Evolutionary conservation across 129 eudicot species (phyloP).

Genomic region (Lactuca sativa): DNA sequence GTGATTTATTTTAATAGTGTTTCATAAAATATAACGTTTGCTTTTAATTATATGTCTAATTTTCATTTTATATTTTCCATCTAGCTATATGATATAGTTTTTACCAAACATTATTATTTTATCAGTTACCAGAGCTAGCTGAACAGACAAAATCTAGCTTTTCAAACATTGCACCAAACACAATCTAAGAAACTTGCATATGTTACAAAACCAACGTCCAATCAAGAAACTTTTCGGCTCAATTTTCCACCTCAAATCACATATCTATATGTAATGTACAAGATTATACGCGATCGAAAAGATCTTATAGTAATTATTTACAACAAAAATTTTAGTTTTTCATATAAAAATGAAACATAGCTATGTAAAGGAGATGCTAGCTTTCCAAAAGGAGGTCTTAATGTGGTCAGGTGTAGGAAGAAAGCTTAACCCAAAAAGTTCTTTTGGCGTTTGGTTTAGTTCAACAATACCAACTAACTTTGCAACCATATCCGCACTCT

Average conservation of each 20-base stretch:
- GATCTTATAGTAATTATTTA: slow-evolving; percentile 3
- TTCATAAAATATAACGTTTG: too few relatives aligned
- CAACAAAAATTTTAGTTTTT: background rate
- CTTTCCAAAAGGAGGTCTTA: slow-evolving; percentile 52
- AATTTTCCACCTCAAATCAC: background rate
- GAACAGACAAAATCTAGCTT: too few relatives aligned
- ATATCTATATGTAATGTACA: background rate
- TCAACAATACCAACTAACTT: slow-evolving; percentile 56
- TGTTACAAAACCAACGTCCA: too few relatives aligned
- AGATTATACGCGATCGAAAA: background rate
- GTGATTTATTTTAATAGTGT: too few relatives aligned
- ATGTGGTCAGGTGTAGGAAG: slow-evolving; percentile 24
- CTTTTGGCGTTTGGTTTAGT: slow-evolving; percentile 46
- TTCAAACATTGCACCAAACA: too few relatives aligned
- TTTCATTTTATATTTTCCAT: too few relatives aligned
- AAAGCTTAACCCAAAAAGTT: slow-evolving; percentile 70
- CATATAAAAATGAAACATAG: background rate
- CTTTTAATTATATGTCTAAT: too few relatives aligned
- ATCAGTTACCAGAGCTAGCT: too few relatives aligned
- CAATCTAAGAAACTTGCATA: too few relatives aligned
- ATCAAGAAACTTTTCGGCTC: background rate
- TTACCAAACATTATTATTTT: too few relatives aligned
- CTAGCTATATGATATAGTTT: too few relatives aligned
- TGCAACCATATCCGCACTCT: slow-evolving; percentile 70
- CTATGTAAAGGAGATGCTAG: slow-evolving; percentile 33